phyloP scores from a whole-genome alignment of 1,139 yeast species.

The Suhomyces ambrosiae region DNA sequence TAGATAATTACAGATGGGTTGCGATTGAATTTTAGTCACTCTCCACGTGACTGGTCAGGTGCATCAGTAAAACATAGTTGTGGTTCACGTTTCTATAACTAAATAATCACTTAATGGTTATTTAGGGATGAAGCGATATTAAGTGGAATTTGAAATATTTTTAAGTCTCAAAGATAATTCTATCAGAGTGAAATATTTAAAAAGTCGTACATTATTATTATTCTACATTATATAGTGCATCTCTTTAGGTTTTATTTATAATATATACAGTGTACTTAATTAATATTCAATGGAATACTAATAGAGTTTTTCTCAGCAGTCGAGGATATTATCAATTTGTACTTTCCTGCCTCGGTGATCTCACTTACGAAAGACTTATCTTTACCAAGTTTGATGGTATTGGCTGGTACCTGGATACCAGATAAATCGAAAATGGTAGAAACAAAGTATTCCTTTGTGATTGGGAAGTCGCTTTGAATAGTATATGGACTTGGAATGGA shows the following conservation, averaged over 20 bases:
- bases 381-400: constrained; percentile 23
- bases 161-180: too few species aligned
- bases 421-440: constrained; percentile 29
- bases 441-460: constrained; percentile 30
- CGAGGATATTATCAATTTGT: constrained; percentile 30
- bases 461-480: constrained; percentile 28
- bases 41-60: not conserved
- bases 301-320: constrained; percentile 26
- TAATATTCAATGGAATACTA: constrained; percentile 18
- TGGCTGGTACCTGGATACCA: constrained; percentile 34
- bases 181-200: too few species aligned
- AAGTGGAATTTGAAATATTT: too few species aligned
- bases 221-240: too few species aligned
- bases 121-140: too few species aligned
- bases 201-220: too few species aligned
- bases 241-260: constrained; percentile 1
- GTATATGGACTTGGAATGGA: constrained; percentile 33
- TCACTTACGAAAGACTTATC: constrained; percentile 21
- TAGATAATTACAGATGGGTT: not conserved
- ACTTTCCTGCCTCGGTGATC: constrained; percentile 34
- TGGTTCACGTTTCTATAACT: too few species aligned
- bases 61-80: too few species aligned
- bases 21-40: not conserved
- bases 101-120: too few species aligned
- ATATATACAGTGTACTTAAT: constrained; percentile 16